A percentile compares a stretch with the other conserved stretches of the same genome.
Evolutionary conservation across 345 rosid species (phyloP).

Genomic region (Citrus mangshanensis): DNA sequence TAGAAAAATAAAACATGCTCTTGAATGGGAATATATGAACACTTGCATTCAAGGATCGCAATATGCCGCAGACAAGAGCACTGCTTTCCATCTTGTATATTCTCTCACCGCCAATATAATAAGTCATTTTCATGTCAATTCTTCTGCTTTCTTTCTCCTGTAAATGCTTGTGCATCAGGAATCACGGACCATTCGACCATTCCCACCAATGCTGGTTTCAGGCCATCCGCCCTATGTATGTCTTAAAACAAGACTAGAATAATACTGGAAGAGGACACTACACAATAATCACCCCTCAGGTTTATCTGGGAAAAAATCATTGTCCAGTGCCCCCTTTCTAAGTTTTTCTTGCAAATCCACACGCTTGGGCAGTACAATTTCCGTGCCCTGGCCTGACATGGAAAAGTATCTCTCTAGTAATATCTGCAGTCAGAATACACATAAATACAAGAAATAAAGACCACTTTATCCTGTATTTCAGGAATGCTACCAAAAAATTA

Average conservation of each 20-base stretch:
- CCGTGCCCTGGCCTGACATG: slow-evolving; percentile 48
- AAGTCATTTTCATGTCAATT: not conserved
- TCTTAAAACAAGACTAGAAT: not conserved
- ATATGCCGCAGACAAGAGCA: not conserved
- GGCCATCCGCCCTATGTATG: not conserved
- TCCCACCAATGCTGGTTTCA: not conserved
- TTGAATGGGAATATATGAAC: too few species aligned
- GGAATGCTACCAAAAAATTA: not conserved
- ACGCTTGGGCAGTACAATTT: slow-evolving; percentile 76
- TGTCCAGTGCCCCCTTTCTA: slow-evolving; percentile 52
- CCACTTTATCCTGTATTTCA: not conserved
- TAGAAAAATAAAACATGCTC: too few species aligned
- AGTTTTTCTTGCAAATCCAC: slow-evolving; percentile 69
- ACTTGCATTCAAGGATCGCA: too few species aligned
- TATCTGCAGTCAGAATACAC: slow-evolving; percentile 46
- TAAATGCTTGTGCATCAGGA: not conserved
- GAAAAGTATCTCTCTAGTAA: slow-evolving; percentile 80
- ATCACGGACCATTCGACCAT: not conserved
- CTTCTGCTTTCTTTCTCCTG: not conserved
- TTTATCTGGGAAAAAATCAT: slow-evolving; percentile 42
- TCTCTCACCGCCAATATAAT: not conserved
- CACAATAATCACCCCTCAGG: slow-evolving; percentile 12
- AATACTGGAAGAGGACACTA: not conserved
- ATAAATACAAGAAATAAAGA: not conserved
- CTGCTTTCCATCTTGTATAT: not conserved